Evolutionary conservation across 148 eudicot species (phyloP), one percentile per base, ranked within the genome.

Genomic region (Diospyros kaki): DNA sequence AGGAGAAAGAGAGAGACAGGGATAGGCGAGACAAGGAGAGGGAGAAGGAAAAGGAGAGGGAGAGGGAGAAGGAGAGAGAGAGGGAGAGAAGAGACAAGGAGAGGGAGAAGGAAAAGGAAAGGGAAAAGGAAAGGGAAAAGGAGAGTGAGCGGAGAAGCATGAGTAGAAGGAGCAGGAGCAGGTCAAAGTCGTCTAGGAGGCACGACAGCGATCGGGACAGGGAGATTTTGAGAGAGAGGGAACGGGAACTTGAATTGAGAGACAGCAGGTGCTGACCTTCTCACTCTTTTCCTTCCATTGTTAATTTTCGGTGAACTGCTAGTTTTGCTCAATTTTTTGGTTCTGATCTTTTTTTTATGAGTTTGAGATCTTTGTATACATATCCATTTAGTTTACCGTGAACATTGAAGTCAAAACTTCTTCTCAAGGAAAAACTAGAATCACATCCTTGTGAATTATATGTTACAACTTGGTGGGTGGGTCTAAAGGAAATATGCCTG

Each of bases 251-350:
- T 40, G 96, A 87, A 45, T n/a, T 70, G 69, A 82, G 97, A 67
- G 98, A 91, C 4, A 88, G 85, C 91, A 90, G 98, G 97, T 90
- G 79, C 77, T 72, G 46, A 0, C 28, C 28, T 28, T 74, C 9
- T 72, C 66, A 17, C 55, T 40, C 48, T 14, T 53, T 38, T 14
- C 28, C 28, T 28, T 28, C 28, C 28, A 28, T 28, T 28, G 28
- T 28, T 28, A 28, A 28, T 28, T 28, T 28, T 28, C 28, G 28
- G 28, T 0, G 28, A 28, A 28, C 28, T 28, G 28, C 28, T 28
- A 28, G 28, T 28, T 28, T 28, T 28, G 28, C 28, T 28, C 28
- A 28, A 28, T 28, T 28, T 28, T 28, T 28, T 28, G 0, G 28
- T 28, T 28, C 28, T 28, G 28, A 28, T 28, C 28, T 28, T 28